phyloP scores from a whole-genome alignment of 192 early-diverging fungal species.

The Phlyctochytrium planicorne region DNA sequence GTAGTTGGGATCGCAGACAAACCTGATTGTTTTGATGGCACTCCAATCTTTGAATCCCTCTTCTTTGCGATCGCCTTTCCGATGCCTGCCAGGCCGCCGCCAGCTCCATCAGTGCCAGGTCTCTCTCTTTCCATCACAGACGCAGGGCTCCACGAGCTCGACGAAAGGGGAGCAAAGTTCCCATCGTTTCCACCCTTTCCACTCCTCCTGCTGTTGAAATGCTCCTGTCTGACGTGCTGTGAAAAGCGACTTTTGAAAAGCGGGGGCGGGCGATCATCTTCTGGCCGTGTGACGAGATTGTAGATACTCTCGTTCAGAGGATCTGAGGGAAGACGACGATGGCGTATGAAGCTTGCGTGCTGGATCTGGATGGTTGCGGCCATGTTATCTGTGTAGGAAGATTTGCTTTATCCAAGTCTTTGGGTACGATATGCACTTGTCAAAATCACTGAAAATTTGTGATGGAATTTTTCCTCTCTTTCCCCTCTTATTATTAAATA shows the following conservation, averaged over 20 bases:
- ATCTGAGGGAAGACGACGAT: constrained; percentile 24
- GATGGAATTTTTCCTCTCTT: no score
- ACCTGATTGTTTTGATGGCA: no score
- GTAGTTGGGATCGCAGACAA: no score
- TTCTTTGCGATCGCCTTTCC: no score
- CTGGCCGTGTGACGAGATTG: constrained; percentile 33
- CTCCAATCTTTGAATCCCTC: no score
- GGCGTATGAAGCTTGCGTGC: not conserved
- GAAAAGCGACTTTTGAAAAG: constrained; percentile 33
- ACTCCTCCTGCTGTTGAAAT: constrained; percentile 5
- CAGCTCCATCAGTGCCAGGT: not conserved
- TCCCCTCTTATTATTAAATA: no score
- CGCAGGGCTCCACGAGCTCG: not conserved
- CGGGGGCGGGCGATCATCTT: constrained; percentile 23
- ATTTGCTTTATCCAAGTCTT: no score
- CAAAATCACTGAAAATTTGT: no score
- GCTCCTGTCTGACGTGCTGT: constrained; percentile 29
- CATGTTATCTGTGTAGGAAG: not conserved
- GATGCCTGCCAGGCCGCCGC: constrained; percentile 5
- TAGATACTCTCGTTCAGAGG: constrained; percentile 41
- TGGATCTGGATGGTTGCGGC: constrained; percentile 25
- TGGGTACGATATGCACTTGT: no score
- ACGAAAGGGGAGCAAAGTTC: not conserved
- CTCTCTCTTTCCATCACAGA: not conserved
- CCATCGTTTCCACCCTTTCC: not conserved